phyloP scores from a whole-genome alignment of 208 protist genomes.

The Acanthamoeba culbertsoni region DNA sequence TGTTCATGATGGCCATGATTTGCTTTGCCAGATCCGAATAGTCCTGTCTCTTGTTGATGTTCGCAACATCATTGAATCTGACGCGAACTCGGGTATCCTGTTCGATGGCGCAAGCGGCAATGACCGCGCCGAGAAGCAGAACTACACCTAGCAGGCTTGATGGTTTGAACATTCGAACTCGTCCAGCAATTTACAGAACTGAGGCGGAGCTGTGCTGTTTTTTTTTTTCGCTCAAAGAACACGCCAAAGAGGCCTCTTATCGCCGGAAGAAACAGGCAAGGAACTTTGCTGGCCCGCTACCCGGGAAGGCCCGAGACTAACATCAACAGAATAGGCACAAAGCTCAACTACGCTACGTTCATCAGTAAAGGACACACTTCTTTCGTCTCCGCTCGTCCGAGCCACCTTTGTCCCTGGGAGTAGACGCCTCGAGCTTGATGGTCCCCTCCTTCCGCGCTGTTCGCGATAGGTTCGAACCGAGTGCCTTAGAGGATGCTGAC shows the following conservation, averaged over 20 bases:
- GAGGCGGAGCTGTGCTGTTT: neutral
- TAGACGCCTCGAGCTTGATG: neutral
- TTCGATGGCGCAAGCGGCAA: neutral
- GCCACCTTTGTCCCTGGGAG: neutral
- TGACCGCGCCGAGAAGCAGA: neutral
- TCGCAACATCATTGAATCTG: neutral
- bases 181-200: neutral
- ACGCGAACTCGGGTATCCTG: neutral
- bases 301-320: no score
- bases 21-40: neutral
- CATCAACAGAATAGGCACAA: no score
- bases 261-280: no score
- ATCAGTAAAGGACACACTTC: neutral
- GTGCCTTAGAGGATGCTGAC: neutral
- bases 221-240: no score
- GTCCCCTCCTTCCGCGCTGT: neutral
- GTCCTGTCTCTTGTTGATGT: neutral
- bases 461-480: neutral
- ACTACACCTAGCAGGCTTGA: neutral
- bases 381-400: neutral
- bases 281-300: no score
- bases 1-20: constrained; percentile 46
- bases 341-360: no score
- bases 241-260: no score
- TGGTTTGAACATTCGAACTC: neutral